These are phyloP conservation scores for Peronospora tabacina DNA, from an alignment of 352 stramenopile species.

Conservation along the genomic window DNA sequence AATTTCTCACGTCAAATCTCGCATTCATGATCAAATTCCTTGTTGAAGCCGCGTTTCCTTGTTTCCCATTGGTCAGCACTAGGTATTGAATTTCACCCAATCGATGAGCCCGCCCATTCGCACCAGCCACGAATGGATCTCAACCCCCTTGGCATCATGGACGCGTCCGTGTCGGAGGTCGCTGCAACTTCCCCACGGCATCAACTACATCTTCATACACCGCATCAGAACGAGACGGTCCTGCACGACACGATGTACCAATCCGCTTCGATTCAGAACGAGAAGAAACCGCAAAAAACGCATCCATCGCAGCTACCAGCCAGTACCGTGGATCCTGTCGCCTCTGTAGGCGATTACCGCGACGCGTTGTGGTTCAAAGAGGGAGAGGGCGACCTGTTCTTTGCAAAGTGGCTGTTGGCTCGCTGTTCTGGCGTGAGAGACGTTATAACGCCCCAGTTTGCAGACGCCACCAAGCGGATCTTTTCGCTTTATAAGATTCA, in stretches of 20 bases:
- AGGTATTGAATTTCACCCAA: not conserved
- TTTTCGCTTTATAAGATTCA: constrained; percentile 38
- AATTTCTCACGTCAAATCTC: too few species aligned
- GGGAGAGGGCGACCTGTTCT: constrained; percentile 35
- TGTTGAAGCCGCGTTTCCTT: not conserved
- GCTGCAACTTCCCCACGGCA: not conserved
- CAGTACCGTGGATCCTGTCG: constrained; percentile 1
- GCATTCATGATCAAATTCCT: too few species aligned
- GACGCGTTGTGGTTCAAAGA: constrained; percentile 42
- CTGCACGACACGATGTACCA: constrained; percentile 2
- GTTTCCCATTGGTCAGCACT: not conserved
- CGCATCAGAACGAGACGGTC: constrained; percentile 4
- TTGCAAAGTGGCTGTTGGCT: constrained; percentile 52
- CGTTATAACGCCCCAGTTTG: constrained; percentile 22
- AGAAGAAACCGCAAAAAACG: constrained; percentile 19
- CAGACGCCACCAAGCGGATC: constrained; percentile 25
- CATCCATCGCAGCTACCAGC: not conserved
- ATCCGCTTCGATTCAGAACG: constrained; percentile 4
- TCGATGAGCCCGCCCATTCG: not conserved
- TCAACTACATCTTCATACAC: not conserved
- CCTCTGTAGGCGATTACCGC: constrained; percentile 21
- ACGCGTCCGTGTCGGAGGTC: constrained; percentile 13
- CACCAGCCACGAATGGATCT: not conserved
- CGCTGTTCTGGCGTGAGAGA: constrained; percentile 44
- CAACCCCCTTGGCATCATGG: constrained; percentile 16